Evolutionary conservation across 345 rosid genomes (phyloP), one percentile per base, ranked within the genome.

Genomic region (Brassica carinata): DNA sequence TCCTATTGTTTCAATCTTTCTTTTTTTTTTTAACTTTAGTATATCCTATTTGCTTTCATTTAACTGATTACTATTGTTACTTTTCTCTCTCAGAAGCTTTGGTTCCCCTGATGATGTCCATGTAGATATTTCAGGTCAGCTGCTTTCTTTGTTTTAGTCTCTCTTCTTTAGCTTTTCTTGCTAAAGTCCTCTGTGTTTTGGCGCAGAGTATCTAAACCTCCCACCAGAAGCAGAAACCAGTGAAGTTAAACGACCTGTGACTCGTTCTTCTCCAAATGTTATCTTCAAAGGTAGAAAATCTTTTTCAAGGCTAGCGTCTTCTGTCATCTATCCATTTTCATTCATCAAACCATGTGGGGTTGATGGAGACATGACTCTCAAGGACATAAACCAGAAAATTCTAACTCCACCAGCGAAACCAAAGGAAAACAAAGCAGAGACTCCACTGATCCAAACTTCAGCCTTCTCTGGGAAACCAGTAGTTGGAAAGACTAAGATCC

Each of bases 301-400:
- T 15, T 17, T 55, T 55, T 26, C 62, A 7, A 55, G 62, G 10
- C 62, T 17, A 17, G 26, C 62, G 19, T 17, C 62, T 55, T 55
- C 62, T 55, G 7, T 55, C 62, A 17, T 55, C 10, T 55, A 7
- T 55, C 62, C 62, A 7, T 55, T 55, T 55, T 7, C 62, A 55
- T 55, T 55, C 26, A 55, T 55, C 62, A 55, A 55, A 55, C 62
- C 62, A 17, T 55, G 62, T 55, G 62, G 62, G 62, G 26, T 55
- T 55, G 3, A 17, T 17, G 62, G 62, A 0, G 62, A 55, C 26
- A 55, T 55, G 62, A 55, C 62, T 6, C 62, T 55, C 23, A 17
- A 15, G 26, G 62, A 55, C 62, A 55, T 55, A 0, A 55, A 55
- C 62, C 26, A 55, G 62, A 55, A 7, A 55, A 55, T 55, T 1